A percentile compares a stretch with the other conserved stretches of the same genome.
phyloP scores from a whole-genome alignment of 352 stramenopile genomes.

The Lagenidium sp. region DNA sequence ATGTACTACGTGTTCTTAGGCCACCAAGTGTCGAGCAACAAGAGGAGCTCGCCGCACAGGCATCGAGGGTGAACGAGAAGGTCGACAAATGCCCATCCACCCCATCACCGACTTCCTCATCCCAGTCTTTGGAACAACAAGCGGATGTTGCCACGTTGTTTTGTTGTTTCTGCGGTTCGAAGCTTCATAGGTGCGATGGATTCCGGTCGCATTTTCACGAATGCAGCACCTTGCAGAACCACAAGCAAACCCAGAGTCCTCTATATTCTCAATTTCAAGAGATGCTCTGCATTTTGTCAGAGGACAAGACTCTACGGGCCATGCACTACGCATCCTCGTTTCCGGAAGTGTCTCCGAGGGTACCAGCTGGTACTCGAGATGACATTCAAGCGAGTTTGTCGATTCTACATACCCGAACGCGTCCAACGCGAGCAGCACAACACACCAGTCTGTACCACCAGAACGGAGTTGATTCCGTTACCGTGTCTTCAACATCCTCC shows the following conservation, averaged over 20 bases:
- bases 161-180: slow-evolving; percentile 66
- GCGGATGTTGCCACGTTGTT: slow-evolving; percentile 32
- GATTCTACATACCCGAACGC: too few relatives aligned
- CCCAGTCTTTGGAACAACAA: neutral
- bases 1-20: neutral
- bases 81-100: too few relatives aligned
- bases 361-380: too few relatives aligned
- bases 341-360: slow-evolving; percentile 37
- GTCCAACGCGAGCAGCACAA: too few relatives aligned
- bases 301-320: slow-evolving; percentile 47
- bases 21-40: neutral
- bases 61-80: neutral
- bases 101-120: neutral
- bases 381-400: too few relatives aligned
- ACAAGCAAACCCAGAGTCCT: slow-evolving; percentile 45
- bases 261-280: slow-evolving; percentile 60
- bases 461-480: too few relatives aligned
- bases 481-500: too few relatives aligned
- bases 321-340: slow-evolving; percentile 72
- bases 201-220: slow-evolving; percentile 34
- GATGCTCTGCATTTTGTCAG: slow-evolving; percentile 49
- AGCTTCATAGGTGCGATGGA: slow-evolving; percentile 20
- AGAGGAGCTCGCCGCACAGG: neutral
- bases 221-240: slow-evolving; percentile 34
- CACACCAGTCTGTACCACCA: too few relatives aligned